Base-by-base conservation (phyloP, 805 yeast species). In the Saccharomyces kudriavzevii region DNA sequence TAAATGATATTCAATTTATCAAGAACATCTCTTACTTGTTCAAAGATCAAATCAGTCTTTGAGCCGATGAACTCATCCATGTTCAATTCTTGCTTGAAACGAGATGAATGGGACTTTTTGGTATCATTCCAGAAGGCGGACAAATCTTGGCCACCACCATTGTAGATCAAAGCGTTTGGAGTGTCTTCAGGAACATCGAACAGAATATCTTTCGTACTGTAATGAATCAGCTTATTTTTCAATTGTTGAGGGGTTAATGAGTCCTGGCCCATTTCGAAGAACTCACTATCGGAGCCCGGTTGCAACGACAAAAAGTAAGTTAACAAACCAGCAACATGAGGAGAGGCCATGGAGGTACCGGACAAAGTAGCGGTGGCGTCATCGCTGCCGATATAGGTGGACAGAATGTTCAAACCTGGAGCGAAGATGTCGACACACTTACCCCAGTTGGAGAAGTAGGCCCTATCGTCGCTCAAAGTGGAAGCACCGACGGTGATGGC, bases 311-410 rank as follows among this genome's bases (percentile, higher is more conserved):
- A 76, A 73, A 81, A 91, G 78, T 92, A 92, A 5, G 96, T 81
- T 66, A 89, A 80, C 69, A 92, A 78, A 60, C 98, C 98, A 56
- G 89, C 84, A 62, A 90, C 90, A 68, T 89, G 96, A 49, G 98
- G 98, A 40, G 97, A 86, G 17, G 97, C 96, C 98, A 92, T 92
- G n/a, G 97, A 91, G 8, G 97, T 92, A 71, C 98, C 98, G 40
- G 96, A 85, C 67, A 87, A 77, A 45, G 87, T 81, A 47, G 91
- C 88, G 60, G 92, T 85, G 48, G 90, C 86, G 50, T 80, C 70
- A 51, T 79, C 77, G 5, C 88, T 81, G 5, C 94, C 92, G 70
- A 84, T 87, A 69, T 85, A 87, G 35, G 91, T 84, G 46, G 96
- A 88, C 61, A 85, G 77, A 56, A 92, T 82, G 70, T 88, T 84